Conservation (phyloP, 495 filamentous ascomycete genomes). For the Trichoderma reesei region DNA sequence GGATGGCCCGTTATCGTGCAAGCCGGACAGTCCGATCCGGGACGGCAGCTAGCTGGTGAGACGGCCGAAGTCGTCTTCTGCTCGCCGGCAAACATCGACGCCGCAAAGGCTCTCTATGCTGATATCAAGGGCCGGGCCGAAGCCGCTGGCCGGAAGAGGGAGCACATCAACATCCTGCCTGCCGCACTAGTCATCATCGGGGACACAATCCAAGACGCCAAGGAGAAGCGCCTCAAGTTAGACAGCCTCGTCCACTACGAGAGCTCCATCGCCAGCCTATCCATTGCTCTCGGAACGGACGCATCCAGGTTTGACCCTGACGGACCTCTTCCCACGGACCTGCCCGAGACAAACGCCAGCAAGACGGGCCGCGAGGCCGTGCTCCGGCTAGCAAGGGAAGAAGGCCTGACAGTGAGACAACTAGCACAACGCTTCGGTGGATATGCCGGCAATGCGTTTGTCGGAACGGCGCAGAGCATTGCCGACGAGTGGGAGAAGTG, state of each 20-base stretch:
- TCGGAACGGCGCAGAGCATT: conserved; percentile 39
- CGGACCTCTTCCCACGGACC: conserved; percentile 33
- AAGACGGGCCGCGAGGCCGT: conserved; percentile 37
- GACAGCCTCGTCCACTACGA: conserved; percentile 48
- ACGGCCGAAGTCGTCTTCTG: conserved; percentile 47
- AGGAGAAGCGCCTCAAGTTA: conserved; percentile 37
- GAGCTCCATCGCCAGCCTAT: conserved; percentile 45
- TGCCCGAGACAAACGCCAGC: conserved; percentile 45
- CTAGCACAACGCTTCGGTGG: conserved; percentile 43
- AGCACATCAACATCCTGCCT: conserved; percentile 44
- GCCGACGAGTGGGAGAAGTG: conserved; percentile 41
- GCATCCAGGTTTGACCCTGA: conserved; percentile 40
- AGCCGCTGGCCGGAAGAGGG: conserved; percentile 31
- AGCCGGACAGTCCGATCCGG: conserved; percentile 45
- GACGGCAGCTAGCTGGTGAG: conserved; percentile 42
- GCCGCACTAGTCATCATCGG: conserved; percentile 38
- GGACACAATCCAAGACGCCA: conserved; percentile 39
- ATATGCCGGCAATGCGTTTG: conserved; percentile 41
- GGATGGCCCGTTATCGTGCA: conserved; percentile 49
- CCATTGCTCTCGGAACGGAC: conserved; percentile 38
- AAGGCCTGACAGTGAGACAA: conserved; percentile 39
- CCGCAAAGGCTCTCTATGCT: conserved; percentile 41
- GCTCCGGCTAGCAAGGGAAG: conserved; percentile 31
- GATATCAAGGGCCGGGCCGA: conserved; percentile 40
- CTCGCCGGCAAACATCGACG: conserved; percentile 26